phyloP scores from a whole-genome alignment of 768 basidiomycete species.

The Lepiota venenata region DNA sequence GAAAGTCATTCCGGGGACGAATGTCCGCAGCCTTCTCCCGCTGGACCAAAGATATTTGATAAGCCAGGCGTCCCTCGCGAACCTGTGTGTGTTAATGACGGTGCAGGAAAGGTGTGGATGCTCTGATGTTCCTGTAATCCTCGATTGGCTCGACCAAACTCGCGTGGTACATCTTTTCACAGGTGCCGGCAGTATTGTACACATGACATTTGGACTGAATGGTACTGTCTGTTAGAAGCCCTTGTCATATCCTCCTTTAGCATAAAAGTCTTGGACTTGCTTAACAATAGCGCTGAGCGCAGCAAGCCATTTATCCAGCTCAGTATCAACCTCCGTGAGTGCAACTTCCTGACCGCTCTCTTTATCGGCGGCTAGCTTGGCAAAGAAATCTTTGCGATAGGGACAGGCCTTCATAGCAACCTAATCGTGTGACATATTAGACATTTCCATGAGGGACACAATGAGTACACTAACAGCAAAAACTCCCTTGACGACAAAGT shows the following conservation, averaged over 20 bases:
- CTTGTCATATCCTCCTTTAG: slow-evolving; percentile 53
- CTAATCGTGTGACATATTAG: slow-evolving; percentile 26
- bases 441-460: background rate
- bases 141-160: no score
- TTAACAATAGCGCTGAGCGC: slow-evolving; percentile 54
- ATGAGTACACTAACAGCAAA: slow-evolving; percentile 44
- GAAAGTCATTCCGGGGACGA: no score
- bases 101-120: no score
- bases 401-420: slow-evolving; percentile 67
- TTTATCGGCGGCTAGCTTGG: slow-evolving; percentile 59
- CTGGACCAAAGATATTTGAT: no score
- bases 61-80: no score
- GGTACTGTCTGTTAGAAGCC: slow-evolving; percentile 31
- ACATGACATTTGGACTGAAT: background rate
- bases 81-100: no score
- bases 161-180: no score
- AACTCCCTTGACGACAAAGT: slow-evolving; percentile 65
- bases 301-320: slow-evolving; percentile 64
- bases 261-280: slow-evolving; percentile 58
- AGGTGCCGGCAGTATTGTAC: background rate
- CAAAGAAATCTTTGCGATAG: slow-evolving; percentile 64
- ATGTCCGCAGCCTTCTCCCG: no score
- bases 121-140: no score
- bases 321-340: slow-evolving; percentile 50
- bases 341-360: slow-evolving; percentile 43